A percentile compares a stretch with the other conserved stretches of the same genome.
Evolutionary conservation across 75 land plant genomes (phyloP).

Genomic region (Cunninghamia lanceolata): DNA sequence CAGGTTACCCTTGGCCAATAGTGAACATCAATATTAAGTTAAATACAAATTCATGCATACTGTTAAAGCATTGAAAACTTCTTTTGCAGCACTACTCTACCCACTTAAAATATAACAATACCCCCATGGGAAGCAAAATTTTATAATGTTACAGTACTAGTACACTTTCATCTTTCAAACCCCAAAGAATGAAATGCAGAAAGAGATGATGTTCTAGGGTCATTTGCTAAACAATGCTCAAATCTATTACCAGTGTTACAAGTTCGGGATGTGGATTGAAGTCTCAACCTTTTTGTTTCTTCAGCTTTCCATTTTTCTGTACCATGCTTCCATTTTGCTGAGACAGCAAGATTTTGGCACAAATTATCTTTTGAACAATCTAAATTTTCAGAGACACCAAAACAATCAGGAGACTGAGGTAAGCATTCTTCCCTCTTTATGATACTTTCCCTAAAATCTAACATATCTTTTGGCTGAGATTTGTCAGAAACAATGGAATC

Average conservation of each 20-base stretch:
- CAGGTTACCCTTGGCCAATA: no score
- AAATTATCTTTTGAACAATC: not conserved
- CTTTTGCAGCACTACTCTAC: not conserved
- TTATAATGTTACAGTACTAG: not conserved
- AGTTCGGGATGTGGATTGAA: not conserved
- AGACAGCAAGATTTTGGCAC: not conserved
- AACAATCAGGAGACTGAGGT: not conserved
- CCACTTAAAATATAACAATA: not conserved
- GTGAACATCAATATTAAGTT: not conserved
- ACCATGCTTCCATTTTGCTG: not conserved
- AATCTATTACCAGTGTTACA: not conserved
- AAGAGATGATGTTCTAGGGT: not conserved
- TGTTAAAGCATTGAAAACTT: not conserved
- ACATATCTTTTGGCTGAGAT: not conserved
- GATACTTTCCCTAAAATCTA: constrained; percentile 1
- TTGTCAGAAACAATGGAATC: not conserved
- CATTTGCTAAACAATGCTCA: not conserved
- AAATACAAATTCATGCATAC: not conserved
- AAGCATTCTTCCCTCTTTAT: not conserved
- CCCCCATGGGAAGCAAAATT: not conserved
- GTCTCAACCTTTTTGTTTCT: not conserved
- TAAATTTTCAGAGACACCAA: not conserved
- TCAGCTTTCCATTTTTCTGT: not conserved
- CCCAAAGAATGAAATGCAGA: not conserved
- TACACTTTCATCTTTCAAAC: constrained; percentile 8